Base-by-base conservation (phyloP, 768 basidiomycete species). In the Kwoniella mangroviensis region DNA sequence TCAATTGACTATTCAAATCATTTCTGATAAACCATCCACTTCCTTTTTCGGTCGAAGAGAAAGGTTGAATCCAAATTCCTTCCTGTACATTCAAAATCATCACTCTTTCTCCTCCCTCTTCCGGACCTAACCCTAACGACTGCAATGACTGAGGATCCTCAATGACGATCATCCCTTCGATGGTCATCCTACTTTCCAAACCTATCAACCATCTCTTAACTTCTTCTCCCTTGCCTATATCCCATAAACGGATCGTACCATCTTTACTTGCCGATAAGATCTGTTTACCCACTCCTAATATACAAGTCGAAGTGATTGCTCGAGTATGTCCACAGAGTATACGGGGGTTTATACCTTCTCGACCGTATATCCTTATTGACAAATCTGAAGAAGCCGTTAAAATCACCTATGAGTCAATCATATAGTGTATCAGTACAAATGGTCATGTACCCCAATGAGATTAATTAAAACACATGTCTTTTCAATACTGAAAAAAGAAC, bases 301-400 rank as follows among this genome's bases (percentile, higher is more conserved):
- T 91, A 1, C 85, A 86, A 0, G 87, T 87, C 4, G 86, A 86
- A 0, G 92, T 91, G 41, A 92, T 86, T 0, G 87, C 84, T 5
- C 89, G 86, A 0, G 86, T 88, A 78, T 93, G 93, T 0, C 88
- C 90, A 56, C 86, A 87, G 34, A 93, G 83, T 1, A 86, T 88
- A 13, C 91, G 88, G 0, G 86, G 90, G 15, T 91, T 83, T 11
- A 74, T 69, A 21, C 83, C 83, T 55, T 86, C 79, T 42, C 86
- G 86, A 0, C 90, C 88, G 63, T 90, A 87, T 68, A 94, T 86
- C 26, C 87, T 84, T 2, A 93, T 81, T 0, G 87, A 84, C 73
- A 92, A 90, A 79, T 92, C 91, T 4, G 87, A 87, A 0, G 90
- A 88, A 0, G 89, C 85, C 5, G 90, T 88, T 11, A 94, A 86